Percentiles rank a stretch among this genome's conserved stretches.
These are phyloP conservation scores for apple (Malus domestica) DNA, from an alignment of 306 rosid species.

Conservation along the genomic window ASM211411v1 NC_041797.1:9781001-9781500, in stretches of 20 bases:
- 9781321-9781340: constrained; percentile 59
- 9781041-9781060: not conserved
- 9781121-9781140: not conserved
- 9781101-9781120: not conserved
- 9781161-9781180: constrained; percentile 50
- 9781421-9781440: constrained; percentile 47
- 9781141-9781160: not conserved
- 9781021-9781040: not conserved
- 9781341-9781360: constrained; percentile 18
- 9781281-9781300: constrained; percentile 53
- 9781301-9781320: constrained; percentile 30
- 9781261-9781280: constrained; percentile 65
- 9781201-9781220: constrained; percentile 38
- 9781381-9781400: constrained; percentile 2
- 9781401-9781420: not conserved
- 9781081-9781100: not conserved
- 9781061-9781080: not conserved
- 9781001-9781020: not conserved
- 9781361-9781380: constrained; percentile 1
- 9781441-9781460: constrained; percentile 92
- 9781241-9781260: constrained; percentile 61
- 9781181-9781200: constrained; percentile 63
- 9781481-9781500: constrained; percentile 64
- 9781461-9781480: constrained; percentile 50
- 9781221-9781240: constrained; percentile 74